These are phyloP conservation scores for Fusarium armeniacum DNA, from an alignment of 2,329 filamentous ascomycete genomes.

Conservation along the genomic window DNA sequence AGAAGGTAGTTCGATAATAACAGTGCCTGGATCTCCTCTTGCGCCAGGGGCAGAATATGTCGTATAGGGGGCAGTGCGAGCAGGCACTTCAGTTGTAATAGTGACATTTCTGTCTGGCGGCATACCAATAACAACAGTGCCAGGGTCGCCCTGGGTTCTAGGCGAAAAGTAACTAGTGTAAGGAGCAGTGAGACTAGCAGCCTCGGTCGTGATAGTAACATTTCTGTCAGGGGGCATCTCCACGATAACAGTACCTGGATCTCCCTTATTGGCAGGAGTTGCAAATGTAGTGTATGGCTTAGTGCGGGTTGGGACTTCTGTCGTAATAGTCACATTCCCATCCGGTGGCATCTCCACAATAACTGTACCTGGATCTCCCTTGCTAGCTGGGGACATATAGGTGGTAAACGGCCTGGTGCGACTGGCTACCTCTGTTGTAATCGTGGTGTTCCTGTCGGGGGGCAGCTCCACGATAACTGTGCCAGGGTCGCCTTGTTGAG, in stretches of 20 bases:
- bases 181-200: background rate
- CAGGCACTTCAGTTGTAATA: slow-evolving; percentile 14
- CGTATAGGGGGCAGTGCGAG: slow-evolving; percentile 14
- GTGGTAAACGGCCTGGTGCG: slow-evolving; percentile 8
- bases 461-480: slow-evolving; percentile 18
- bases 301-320: background rate
- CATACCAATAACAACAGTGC: slow-evolving; percentile 17
- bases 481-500: slow-evolving; percentile 12
- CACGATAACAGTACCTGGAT: slow-evolving; percentile 21
- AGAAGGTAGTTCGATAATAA: slow-evolving; percentile 25
- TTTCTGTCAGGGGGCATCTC: slow-evolving; percentile 19
- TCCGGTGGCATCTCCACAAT: slow-evolving; percentile 18
- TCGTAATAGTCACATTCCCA: slow-evolving; percentile 19
- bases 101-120: slow-evolving; percentile 27
- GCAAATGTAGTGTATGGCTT: slow-evolving; percentile 11
- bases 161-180: slow-evolving; percentile 12
- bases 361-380: slow-evolving; percentile 18
- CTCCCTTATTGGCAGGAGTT: slow-evolving; percentile 1
- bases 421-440: background rate
- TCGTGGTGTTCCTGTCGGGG: slow-evolving; percentile 7
- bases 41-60: slow-evolving; percentile 20
- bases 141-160: slow-evolving; percentile 14
- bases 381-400: background rate
- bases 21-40: slow-evolving; percentile 21
- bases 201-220: slow-evolving; percentile 14